Conservation (phyloP, 2,329 filamentous ascomycete genomes). For the Talaromyces sp. region DNA sequence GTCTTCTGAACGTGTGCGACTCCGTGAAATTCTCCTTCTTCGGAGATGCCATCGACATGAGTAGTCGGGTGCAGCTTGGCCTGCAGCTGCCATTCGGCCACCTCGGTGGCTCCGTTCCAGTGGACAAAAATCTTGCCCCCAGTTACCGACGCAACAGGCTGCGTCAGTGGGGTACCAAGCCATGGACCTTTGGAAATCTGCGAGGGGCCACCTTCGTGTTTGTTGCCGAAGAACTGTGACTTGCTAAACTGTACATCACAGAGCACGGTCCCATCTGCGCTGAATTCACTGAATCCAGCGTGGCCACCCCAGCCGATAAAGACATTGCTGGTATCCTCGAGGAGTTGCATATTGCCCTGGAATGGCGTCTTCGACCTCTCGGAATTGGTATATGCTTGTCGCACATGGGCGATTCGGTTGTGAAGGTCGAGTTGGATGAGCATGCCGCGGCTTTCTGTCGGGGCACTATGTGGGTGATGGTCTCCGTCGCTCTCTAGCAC, state of each 20-base stretch:
- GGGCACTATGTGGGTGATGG: neutral
- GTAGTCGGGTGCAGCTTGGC: slow-evolving; percentile 9
- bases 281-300: slow-evolving; percentile 48
- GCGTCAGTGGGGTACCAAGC: slow-evolving; percentile 44
- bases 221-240: slow-evolving; percentile 13
- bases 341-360: slow-evolving; percentile 36
- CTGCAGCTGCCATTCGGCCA: slow-evolving; percentile 25
- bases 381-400: neutral
- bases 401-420: neutral
- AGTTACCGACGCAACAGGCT: slow-evolving; percentile 20
- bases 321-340: slow-evolving; percentile 38
- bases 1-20: slow-evolving; percentile 15
- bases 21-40: slow-evolving; percentile 10
- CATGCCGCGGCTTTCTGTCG: neutral
- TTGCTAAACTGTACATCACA: slow-evolving; percentile 49
- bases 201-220: slow-evolving; percentile 45
- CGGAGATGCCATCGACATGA: neutral
- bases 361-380: neutral
- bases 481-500: slow-evolving; percentile 34
- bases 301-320: slow-evolving; percentile 49
- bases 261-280: slow-evolving; percentile 44
- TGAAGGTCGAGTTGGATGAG: neutral
- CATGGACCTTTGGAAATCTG: slow-evolving; percentile 51
- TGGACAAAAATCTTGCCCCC: slow-evolving; percentile 32
- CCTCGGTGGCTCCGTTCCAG: slow-evolving; percentile 46